These are phyloP conservation scores for Oryza glumipatula DNA, from an alignment of 176 grass and related monocot genomes.

Conservation along the genomic window DNA sequence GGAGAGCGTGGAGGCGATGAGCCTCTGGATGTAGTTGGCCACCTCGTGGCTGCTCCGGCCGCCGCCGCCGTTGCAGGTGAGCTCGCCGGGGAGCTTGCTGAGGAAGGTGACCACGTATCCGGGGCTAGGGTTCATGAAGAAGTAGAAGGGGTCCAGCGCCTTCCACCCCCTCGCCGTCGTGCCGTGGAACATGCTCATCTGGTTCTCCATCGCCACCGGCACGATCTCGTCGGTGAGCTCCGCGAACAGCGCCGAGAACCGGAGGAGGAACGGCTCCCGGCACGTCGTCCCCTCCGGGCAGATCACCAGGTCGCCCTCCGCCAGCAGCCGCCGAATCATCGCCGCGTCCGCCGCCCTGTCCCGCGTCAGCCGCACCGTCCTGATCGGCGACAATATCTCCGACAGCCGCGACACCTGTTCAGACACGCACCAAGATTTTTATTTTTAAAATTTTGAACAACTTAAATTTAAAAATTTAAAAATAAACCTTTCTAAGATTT, in stretches of 20 bases:
- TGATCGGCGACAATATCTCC: slow-evolving; percentile 76
- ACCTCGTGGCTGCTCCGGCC: slow-evolving; percentile 71
- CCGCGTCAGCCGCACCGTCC: slow-evolving; percentile 60
- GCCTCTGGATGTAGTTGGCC: slow-evolving; percentile 79
- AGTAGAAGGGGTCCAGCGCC: slow-evolving; percentile 74
- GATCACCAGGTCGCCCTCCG: slow-evolving; percentile 68
- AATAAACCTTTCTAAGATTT: too few relatives aligned
- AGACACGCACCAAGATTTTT: too few relatives aligned
- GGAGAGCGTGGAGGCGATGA: slow-evolving; percentile 68
- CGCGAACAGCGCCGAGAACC: slow-evolving; percentile 76
- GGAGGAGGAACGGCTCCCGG: slow-evolving; percentile 71
- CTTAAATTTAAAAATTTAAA: too few relatives aligned
- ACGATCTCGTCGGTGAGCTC: slow-evolving; percentile 82
- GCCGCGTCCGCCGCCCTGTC: slow-evolving; percentile 60
- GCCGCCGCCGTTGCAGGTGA: slow-evolving; percentile 67
- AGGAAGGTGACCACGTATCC: slow-evolving; percentile 76
- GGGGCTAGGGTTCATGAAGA: slow-evolving; percentile 87
- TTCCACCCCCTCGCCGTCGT: slow-evolving; percentile 78
- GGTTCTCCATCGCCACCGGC: slow-evolving; percentile 83
- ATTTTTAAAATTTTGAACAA: too few relatives aligned
- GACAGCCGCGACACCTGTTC: slow-evolving; percentile 51
- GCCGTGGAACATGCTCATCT: slow-evolving; percentile 77
- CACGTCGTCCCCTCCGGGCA: slow-evolving; percentile 84
- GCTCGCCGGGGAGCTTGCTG: slow-evolving; percentile 62
- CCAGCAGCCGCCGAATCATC: slow-evolving; percentile 60